Base-by-base conservation (phyloP, 1,284 basidiomycete species). In the Ceratobasidium sp. region DNA sequence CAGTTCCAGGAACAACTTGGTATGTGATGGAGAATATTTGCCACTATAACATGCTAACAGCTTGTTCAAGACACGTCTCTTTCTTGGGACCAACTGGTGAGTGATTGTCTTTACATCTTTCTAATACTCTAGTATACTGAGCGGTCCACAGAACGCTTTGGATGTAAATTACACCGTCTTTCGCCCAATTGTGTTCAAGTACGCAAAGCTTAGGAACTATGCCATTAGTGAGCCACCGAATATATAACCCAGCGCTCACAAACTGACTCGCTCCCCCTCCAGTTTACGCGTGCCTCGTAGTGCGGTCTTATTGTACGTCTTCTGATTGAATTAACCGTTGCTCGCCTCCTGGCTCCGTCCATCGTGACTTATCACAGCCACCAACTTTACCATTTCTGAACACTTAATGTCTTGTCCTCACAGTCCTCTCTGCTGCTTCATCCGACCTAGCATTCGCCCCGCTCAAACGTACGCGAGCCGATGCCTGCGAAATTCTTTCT, bases 141-240 rank as follows among this genome's bases (percentile, higher is more conserved):
- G 86, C 95, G 71, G 92, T 90, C 17, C 45, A n/a, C 63, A 79
- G 78, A 78, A 68, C 31, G 92, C 94, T 0, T 90, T 94, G 1
- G 93, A 95, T 80, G 89, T 97, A 84, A 94, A 94, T 81, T 95
- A 95, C 80, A 88, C 92, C 6, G 86, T 96, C 69, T 90, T 96
- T 35, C 89, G 94, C 11, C 95, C 95, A 0, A 84, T 96, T 33
- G 91, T 95, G 2, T 85, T 89, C 81, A 93, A 92, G 80, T 95
- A 94, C 85, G 91, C 93, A 31, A 88, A 88, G 77, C 87, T 92
- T 61, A 86, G 89, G 77, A 94, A 94, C 81, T 87, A 92, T 84
- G 89, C 92, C 0, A 78, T 79, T 64, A 65, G 78, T 78, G 26
- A 39, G 79, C 31, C 51, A 28, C 20, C 37, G 82, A 81, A 53